These are phyloP conservation scores for Petasospora rhodanensis DNA, from an alignment of 1,139 yeast genomes.

Conservation along the genomic window DNA sequence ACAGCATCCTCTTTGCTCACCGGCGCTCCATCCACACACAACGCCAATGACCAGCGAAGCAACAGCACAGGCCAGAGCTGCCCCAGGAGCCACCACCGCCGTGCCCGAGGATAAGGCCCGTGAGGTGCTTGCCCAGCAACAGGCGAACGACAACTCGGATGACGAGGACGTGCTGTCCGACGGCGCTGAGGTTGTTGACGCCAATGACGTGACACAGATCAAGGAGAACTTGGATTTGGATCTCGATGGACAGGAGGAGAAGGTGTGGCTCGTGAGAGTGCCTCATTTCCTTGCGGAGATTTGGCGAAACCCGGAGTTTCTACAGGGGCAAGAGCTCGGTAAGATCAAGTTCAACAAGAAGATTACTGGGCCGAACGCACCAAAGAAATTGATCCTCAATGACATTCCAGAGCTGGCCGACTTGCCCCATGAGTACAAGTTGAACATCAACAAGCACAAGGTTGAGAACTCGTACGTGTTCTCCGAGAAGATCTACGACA, in stretches of 20 bases:
- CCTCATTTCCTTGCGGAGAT: constrained; percentile 82
- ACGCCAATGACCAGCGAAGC: constrained; percentile 7
- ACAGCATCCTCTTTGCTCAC: too few relatives aligned
- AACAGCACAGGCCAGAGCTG: constrained; percentile 1
- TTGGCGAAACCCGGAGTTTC: constrained; percentile 63
- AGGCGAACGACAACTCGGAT: constrained; percentile 28
- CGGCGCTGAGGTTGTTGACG: constrained; percentile 37
- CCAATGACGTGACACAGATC: constrained; percentile 35
- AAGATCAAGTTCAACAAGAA: constrained; percentile 65
- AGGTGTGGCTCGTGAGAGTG: constrained; percentile 87
- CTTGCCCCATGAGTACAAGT: constrained; percentile 82
- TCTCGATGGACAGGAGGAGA: constrained; percentile 48
- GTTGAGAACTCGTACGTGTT: constrained; percentile 87
- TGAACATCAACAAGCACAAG: constrained; percentile 69
- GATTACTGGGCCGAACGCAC: constrained; percentile 26
- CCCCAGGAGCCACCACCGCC: constrained; percentile 3
- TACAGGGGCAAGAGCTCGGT: constrained; percentile 77
- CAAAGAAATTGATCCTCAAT: constrained; percentile 54
- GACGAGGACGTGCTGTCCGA: constrained; percentile 37
- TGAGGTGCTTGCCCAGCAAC: constrained; percentile 20
- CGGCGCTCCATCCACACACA: constrained; percentile 1
- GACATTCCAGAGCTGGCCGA: constrained; percentile 41
- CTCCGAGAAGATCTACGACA: constrained; percentile 75
- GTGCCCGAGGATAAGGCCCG: constrained; percentile 9
- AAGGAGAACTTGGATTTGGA: constrained; percentile 60